Evolutionary conservation across 257 asterid species (phyloP), one percentile per base, ranked within the genome.

Genomic region (Mitragyna speciosa): DNA sequence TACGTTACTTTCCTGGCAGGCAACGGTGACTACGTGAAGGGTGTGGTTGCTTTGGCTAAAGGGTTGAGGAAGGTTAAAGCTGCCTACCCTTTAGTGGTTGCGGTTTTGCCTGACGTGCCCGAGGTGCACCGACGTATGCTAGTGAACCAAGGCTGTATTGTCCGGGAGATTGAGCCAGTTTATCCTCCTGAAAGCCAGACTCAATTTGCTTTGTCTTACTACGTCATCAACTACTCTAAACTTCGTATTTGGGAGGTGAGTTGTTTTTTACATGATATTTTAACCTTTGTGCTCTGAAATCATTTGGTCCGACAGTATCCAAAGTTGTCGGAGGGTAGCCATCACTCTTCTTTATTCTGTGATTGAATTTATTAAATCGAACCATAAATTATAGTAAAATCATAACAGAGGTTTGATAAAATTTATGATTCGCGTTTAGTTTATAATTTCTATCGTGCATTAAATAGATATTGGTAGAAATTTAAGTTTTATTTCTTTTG

Each of bases 161-260:
- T 85, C 17, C 83, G 79, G 49, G 86, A 83, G 74, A 83, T 85
- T 28, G 88, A 80, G 36, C 86, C 86, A 0, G 88, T 85, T 1
- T 70, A 74, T 51, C 81, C 82, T 24, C 85, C 84, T 0, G 85
- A 79, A 24, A 85, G 76, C 20, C 83, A 85, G 66, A 80, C 82
- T 52, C 81, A 80, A 12, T 85, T 80, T 66, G 89, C 87, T 71
- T 80, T 81, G 85, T 83, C 89, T 8, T 85, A 85, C 56, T 85
- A 80, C 26, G 86, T 78, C 19, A 85, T 85, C 79, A 85, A 85
- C 63, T 85, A 85, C 76, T 82, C 84, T 79, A 85, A 85, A 70
- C 89, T 85, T 59, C 85, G 87, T 12, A 76, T 84, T 20, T 84
- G 87, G 87, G 84, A 80, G 84, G 87, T 83, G 64, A 7, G 19